Evolutionary conservation across 768 basidiomycete species (phyloP), one percentile per base, ranked within the genome.

Genomic region (Russula ochroleuca): DNA sequence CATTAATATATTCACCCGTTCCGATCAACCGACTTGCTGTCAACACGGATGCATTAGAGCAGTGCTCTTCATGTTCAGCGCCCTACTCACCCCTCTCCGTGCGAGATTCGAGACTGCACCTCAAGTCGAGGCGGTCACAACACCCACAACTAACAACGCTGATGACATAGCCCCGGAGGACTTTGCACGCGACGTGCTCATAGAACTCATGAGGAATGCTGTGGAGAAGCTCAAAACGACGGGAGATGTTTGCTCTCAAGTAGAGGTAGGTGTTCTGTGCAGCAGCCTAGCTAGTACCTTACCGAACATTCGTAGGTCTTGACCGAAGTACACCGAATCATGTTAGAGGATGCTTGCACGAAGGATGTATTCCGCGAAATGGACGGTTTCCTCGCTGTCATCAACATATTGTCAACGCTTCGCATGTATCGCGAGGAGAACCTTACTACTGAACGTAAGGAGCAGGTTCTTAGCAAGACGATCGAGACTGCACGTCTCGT

Each of bases 311-410:
- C 25, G 17, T 59, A 90, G 89, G 80, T 84, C 41, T 72, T 91
- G 61, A 75, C 76, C 21, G 87, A 90, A 70, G 85, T 93, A 45
- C 82, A 84, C 59, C 78, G 83, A 17, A 83, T 87, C 25, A 79
- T 92, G 78, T 77, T 79, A 17, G 84, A 90, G 72, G 85, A 89
- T 68, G 71, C 78, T 2, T 76, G 72, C 48, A 88, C 88, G 13
- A 88, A 86, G 72, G 85, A 87, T 61, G 84, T 86, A 21, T 93
- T 94, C 72, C 80, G 92, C 5, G 88, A 92, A 69, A 77, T 88
- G 69, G 92, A 93, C 65, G 92, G 92, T 0, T 92, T 92, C 71
- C 76, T 92, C 21, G 81, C 84, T 11, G 75, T 92, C 37, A 84
- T 92, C 75, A 88, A 83, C 68, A 79, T 88, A 35, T 77, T 94